These are phyloP conservation scores for Cordyceps cicadae DNA, from an alignment of 2,329 filamentous ascomycete species.

Conservation along the genomic window DNA sequence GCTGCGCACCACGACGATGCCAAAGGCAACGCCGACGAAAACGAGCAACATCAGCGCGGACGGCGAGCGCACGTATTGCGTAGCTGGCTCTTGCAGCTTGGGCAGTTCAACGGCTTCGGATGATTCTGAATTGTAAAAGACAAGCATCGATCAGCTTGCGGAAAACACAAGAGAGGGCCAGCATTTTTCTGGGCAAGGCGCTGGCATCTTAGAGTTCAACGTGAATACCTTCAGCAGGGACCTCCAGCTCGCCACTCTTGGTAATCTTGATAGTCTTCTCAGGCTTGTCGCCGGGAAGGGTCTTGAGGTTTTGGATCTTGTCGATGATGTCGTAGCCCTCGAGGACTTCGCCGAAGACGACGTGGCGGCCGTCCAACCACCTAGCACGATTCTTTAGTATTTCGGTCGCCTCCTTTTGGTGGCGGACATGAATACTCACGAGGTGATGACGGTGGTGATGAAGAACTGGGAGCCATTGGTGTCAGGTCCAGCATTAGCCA, in stretches of 20 bases:
- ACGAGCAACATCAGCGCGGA: conserved; percentile 17
- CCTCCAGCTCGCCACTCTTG: conserved; percentile 76
- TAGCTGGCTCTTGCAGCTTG: neutral
- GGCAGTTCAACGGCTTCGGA: conserved; percentile 13
- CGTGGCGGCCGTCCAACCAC: conserved; percentile 77
- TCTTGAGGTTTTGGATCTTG: conserved; percentile 66
- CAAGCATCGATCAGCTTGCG: conserved; percentile 27
- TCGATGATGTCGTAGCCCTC: conserved; percentile 77
- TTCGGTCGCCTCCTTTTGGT: neutral
- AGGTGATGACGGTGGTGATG: conserved; percentile 75
- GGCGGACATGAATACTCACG: conserved; percentile 37
- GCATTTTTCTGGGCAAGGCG: conserved; percentile 7
- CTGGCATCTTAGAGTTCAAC: conserved; percentile 66
- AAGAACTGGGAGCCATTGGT: conserved; percentile 89
- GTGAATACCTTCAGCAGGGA: conserved; percentile 87
- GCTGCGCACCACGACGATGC: conserved; percentile 11
- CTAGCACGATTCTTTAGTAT: conserved; percentile 27
- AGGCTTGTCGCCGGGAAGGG: conserved; percentile 60
- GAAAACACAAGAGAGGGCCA: conserved; percentile 18
- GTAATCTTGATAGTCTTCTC: conserved; percentile 61
- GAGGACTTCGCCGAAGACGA: conserved; percentile 82
- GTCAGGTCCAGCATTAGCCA: conserved; percentile 78
- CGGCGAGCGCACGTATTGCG: neutral
- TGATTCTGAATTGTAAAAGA: conserved; percentile 20
- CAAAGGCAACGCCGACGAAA: conserved; percentile 35